Evolutionary conservation across 306 rosid species (phyloP).

Genomic region (Quercus variabilis): DNA sequence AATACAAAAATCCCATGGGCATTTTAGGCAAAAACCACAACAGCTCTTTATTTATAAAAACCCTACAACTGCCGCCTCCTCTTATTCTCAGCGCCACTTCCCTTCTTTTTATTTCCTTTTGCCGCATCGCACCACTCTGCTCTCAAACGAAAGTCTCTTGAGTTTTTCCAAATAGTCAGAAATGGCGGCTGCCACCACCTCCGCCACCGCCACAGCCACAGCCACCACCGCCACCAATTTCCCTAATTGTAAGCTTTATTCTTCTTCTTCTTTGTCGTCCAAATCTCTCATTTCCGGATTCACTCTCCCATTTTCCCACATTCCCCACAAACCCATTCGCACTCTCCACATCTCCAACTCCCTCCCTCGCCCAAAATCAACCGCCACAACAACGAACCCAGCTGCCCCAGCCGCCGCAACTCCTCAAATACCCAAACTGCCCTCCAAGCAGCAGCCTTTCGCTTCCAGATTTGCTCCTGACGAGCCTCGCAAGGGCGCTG

Average conservation of each 20-base stretch:
- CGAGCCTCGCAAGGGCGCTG: constrained; percentile 75
- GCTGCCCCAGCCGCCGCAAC: neutral
- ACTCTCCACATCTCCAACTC: constrained; percentile 33
- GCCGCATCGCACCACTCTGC: neutral
- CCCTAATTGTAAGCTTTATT: neutral
- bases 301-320: constrained; percentile 26
- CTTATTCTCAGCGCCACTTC: no score
- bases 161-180: neutral
- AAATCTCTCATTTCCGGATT: constrained; percentile 14
- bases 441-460: neutral
- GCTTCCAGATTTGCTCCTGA: constrained; percentile 44
- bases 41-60: no score
- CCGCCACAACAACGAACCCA: constrained; percentile 20
- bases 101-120: neutral
- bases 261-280: neutral
- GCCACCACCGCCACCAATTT: constrained; percentile 14
- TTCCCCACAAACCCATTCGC: constrained; percentile 13
- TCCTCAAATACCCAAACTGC: neutral
- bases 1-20: no score
- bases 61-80: no score
- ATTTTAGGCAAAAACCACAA: no score
- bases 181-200: constrained; percentile 42
- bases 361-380: constrained; percentile 20
- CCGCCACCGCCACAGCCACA: constrained; percentile 9
- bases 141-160: neutral